Conservation (phyloP, 2,329 filamentous ascomycete species). For the Phoma sp. region DNA sequence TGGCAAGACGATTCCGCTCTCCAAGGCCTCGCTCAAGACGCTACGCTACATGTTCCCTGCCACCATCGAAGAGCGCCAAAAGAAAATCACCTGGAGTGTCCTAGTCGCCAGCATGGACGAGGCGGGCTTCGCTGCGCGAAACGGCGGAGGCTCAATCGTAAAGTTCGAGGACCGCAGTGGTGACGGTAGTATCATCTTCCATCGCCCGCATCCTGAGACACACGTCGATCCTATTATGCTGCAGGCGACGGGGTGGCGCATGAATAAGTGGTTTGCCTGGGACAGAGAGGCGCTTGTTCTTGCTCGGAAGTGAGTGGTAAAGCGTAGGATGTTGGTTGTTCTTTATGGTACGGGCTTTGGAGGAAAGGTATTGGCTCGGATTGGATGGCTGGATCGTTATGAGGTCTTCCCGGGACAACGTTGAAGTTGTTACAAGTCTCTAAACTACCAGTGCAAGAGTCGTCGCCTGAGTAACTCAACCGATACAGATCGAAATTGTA, state of each 20-base stretch:
- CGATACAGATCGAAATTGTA: no score
- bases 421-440: no score
- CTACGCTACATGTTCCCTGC: constrained; percentile 23
- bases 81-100: constrained; percentile 15
- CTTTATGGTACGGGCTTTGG: no score
- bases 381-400: no score
- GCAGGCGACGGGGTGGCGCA: constrained; percentile 32
- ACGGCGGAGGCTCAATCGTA: constrained; percentile 25
- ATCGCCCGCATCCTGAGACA: constrained; percentile 37
- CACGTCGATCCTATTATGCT: constrained; percentile 37
- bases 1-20: no score
- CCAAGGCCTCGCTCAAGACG: not conserved
- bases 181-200: constrained; percentile 31
- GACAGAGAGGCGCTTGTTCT: constrained; percentile 24
- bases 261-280: constrained; percentile 43
- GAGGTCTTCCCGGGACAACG: no score
- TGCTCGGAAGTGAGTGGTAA: constrained; percentile 1
- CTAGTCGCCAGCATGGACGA: constrained; percentile 27
- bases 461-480: no score
- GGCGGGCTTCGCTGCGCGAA: constrained; percentile 18
- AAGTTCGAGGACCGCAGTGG: constrained; percentile 17
- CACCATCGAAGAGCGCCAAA: constrained; percentile 15
- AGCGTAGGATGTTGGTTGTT: no score
- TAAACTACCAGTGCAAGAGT: no score
- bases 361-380: no score